These are phyloP conservation scores for Elaeis guineensis DNA, from an alignment of 176 grass and related monocot species.

Conservation along the genomic window DNA sequence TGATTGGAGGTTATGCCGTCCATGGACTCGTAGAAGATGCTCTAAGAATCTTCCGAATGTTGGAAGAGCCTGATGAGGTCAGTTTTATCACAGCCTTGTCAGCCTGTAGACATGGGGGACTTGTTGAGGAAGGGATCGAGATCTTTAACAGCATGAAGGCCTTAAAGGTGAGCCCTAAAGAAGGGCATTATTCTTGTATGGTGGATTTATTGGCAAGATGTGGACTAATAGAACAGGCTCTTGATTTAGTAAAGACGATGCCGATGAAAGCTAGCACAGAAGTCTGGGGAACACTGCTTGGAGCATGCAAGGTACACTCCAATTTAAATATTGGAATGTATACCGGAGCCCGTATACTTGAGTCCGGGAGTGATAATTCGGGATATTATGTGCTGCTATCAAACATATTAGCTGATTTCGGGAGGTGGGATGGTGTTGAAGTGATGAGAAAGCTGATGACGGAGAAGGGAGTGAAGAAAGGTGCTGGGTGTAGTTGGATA, in stretches of 20 bases:
- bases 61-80: conserved; percentile 20
- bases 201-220: conserved; percentile 18
- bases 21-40: conserved; percentile 19
- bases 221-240: conserved; percentile 16
- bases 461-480: conserved; percentile 21
- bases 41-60: conserved; percentile 4
- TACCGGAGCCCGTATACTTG: conserved; percentile 5
- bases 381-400: conserved; percentile 21
- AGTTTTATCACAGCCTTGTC: conserved; percentile 12
- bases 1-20: conserved; percentile 23
- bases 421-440: conserved; percentile 22
- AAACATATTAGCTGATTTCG: conserved; percentile 18
- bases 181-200: conserved; percentile 15
- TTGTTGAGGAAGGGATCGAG: conserved; percentile 13
- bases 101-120: conserved; percentile 25
- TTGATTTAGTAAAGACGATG: conserved; percentile 9
- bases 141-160: conserved; percentile 14
- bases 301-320: conserved; percentile 19
- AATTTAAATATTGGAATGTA: conserved; percentile 21
- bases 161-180: conserved; percentile 4
- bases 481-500: conserved; percentile 16
- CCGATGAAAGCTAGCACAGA: conserved; percentile 11
- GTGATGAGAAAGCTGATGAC: conserved; percentile 16
- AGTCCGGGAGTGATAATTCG: conserved; percentile 11
- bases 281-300: conserved; percentile 20